Conservation (phyloP, 805 yeast genomes). For the Maudiozyma bulderi region DNA sequence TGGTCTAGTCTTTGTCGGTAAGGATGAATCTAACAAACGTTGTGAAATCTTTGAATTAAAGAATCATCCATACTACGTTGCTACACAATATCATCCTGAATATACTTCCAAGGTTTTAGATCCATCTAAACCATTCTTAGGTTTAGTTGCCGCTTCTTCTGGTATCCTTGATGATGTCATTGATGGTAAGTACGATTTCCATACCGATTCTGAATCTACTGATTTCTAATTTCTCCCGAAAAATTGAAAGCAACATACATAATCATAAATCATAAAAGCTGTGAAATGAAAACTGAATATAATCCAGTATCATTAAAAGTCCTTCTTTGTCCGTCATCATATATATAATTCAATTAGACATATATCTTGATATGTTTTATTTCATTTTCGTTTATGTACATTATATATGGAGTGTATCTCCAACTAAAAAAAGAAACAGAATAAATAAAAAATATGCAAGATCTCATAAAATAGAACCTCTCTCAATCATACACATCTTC, state of each 20-base stretch:
- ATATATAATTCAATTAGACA: too few relatives aligned
- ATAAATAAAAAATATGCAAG: too few relatives aligned
- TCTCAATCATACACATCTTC: too few relatives aligned
- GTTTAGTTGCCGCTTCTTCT: conserved; percentile 88
- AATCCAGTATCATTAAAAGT: too few relatives aligned
- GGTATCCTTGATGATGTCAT: conserved; percentile 69
- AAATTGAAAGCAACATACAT: background rate
- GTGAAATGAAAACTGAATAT: background rate
- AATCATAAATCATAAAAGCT: background rate
- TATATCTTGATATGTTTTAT: too few relatives aligned
- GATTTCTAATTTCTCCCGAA: conserved; percentile 4
- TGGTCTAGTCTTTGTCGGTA: conserved; percentile 86
- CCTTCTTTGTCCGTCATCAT: too few relatives aligned
- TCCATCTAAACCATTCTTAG: conserved; percentile 94
- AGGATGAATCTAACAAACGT: conserved; percentile 80
- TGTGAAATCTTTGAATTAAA: conserved; percentile 89
- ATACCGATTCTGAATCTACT: conserved; percentile 6
- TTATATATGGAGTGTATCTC: too few relatives aligned
- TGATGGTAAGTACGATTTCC: conserved; percentile 25
- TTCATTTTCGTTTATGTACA: too few relatives aligned
- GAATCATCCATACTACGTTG: conserved; percentile 84
- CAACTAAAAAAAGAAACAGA: too few relatives aligned
- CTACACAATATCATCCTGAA: conserved; percentile 98
- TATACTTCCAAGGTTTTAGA: conserved; percentile 92
- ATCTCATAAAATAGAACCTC: too few relatives aligned